Evolutionary conservation across 1,139 yeast species (phyloP).

Genomic region (Geotrichum europaeum): DNA sequence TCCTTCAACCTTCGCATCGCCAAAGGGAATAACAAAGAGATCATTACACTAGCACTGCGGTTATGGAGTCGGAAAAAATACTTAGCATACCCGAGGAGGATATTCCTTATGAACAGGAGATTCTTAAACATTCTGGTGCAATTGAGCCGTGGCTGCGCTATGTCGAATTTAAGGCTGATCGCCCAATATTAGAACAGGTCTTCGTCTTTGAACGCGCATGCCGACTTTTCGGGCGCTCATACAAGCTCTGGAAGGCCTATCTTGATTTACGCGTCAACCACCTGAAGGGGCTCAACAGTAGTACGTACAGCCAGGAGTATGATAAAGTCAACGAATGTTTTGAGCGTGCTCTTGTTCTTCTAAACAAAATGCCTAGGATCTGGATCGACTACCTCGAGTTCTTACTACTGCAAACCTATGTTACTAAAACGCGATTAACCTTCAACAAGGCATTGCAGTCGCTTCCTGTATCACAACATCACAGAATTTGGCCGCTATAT

Average conservation of each 20-base stretch:
- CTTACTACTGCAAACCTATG: conserved; percentile 37
- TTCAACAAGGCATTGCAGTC: conserved; percentile 50
- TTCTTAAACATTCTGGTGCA: conserved; percentile 43
- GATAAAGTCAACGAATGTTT: conserved; percentile 41
- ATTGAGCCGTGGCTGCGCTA: conserved; percentile 52
- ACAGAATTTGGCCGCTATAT: conserved; percentile 55
- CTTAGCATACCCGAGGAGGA: conserved; percentile 31
- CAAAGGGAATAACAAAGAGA: neutral
- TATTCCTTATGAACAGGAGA: conserved; percentile 43
- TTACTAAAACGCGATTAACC: conserved; percentile 42
- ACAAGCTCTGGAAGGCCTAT: conserved; percentile 54
- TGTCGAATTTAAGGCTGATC: conserved; percentile 37
- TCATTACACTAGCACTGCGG: neutral
- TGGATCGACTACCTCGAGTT: conserved; percentile 55
- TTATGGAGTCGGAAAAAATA: neutral
- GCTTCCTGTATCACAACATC: conserved; percentile 51
- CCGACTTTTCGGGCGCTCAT: conserved; percentile 42
- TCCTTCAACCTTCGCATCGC: neutral
- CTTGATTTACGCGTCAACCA: conserved; percentile 40
- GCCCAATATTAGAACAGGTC: conserved; percentile 35
- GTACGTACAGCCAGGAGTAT: conserved; percentile 33
- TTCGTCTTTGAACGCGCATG: conserved; percentile 54
- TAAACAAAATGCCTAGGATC: conserved; percentile 44
- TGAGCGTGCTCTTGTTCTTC: conserved; percentile 42
- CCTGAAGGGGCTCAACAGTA: conserved; percentile 32